These are phyloP conservation scores for Dendrobium nobile DNA, from an alignment of 106 monocot species.

Conservation along the genomic window DNA sequence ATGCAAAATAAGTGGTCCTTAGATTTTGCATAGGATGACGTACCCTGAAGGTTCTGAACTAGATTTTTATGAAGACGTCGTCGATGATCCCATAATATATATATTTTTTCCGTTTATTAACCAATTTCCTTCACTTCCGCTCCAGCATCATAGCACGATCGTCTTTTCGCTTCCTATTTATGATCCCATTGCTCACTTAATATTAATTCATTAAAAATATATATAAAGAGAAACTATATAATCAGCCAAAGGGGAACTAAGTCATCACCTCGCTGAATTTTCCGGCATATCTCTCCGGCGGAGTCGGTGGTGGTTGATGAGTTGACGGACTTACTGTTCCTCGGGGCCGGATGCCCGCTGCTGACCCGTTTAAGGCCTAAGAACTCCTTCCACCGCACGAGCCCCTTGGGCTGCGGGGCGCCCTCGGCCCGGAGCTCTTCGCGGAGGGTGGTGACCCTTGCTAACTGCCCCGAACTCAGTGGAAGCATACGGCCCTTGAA, in stretches of 20 bases:
- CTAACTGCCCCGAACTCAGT: neutral
- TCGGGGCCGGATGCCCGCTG: conserved; percentile 6
- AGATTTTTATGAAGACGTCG: no score
- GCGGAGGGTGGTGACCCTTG: conserved; percentile 25
- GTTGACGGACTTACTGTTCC: neutral
- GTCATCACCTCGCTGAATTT: neutral
- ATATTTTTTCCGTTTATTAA: neutral
- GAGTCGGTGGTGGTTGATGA: neutral
- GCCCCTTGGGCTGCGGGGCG: conserved; percentile 1
- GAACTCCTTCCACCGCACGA: conserved; percentile 27
- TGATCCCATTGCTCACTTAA: neutral
- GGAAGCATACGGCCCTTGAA: conserved; percentile 47
- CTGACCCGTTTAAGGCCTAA: conserved; percentile 16
- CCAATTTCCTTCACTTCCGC: neutral
- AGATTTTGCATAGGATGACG: no score
- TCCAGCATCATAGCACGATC: neutral
- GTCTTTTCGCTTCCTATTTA: neutral
- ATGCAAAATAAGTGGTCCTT: no score
- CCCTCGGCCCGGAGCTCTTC: conserved; percentile 31
- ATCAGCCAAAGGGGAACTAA: neutral
- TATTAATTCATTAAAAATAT: neutral
- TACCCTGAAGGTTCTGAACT: no score
- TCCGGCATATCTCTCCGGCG: neutral
- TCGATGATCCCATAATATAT: no score
- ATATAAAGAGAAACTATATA: neutral